Conservation (phyloP, 176 grass and related monocot genomes). For the Ensete glaucum region DNA sequence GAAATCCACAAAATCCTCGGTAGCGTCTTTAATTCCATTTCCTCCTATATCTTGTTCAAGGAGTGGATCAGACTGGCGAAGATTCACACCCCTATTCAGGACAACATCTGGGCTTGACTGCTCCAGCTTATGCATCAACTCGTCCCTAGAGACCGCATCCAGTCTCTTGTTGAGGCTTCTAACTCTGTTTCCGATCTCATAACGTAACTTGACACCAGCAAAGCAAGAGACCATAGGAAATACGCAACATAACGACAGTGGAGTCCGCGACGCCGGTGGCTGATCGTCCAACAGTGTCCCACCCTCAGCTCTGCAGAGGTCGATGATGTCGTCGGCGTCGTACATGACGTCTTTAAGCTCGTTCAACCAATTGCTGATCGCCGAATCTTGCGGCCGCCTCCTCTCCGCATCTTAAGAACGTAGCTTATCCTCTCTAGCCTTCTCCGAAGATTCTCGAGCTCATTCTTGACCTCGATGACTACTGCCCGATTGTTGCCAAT, state of each 20-base stretch:
- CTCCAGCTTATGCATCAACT: not conserved
- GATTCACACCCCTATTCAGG: not conserved
- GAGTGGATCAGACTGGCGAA: not conserved
- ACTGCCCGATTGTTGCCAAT: not conserved
- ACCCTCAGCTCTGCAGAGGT: slow-evolving; percentile 4
- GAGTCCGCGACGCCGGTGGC: slow-evolving; percentile 1
- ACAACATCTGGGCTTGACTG: not conserved
- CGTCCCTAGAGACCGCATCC: slow-evolving; percentile 8
- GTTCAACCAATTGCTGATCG: slow-evolving; percentile 13
- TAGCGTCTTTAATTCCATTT: not conserved
- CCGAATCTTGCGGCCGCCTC: not conserved
- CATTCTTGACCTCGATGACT: not conserved
- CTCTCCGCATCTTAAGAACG: slow-evolving; percentile 27
- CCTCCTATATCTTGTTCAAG: slow-evolving; percentile 32
- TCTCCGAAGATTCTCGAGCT: not conserved
- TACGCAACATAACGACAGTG: not conserved
- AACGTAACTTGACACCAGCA: not conserved
- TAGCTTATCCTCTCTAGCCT: not conserved
- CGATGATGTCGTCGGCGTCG: slow-evolving; percentile 23
- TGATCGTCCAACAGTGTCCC: not conserved
- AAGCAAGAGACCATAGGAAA: slow-evolving; percentile 2
- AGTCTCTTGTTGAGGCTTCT: slow-evolving; percentile 25
- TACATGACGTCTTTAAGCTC: slow-evolving; percentile 18
- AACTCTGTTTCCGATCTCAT: slow-evolving; percentile 9
- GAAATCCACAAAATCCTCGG: slow-evolving; percentile 10